phyloP scores from a whole-genome alignment of 208 protist species.

The Trypanosoma rangeli region DNA sequence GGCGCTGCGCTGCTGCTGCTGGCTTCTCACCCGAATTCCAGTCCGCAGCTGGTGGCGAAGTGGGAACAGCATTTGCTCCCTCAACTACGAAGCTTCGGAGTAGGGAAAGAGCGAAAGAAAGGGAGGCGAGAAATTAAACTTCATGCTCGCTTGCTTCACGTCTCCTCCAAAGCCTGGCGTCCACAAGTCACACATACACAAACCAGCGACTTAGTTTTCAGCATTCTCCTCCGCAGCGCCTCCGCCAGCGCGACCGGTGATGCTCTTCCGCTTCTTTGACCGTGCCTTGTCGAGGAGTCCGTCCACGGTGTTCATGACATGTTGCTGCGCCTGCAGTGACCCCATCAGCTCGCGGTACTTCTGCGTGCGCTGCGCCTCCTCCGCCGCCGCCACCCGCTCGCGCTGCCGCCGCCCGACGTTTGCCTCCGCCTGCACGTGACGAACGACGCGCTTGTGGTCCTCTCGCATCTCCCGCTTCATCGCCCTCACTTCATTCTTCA shows the following conservation, averaged over 20 bases:
- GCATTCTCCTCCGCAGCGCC: slow-evolving; percentile 13
- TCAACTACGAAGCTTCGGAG: too few species aligned
- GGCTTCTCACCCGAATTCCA: background rate
- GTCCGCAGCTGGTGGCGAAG: too few species aligned
- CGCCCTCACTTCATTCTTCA: slow-evolving; percentile 65
- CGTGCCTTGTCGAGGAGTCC: slow-evolving; percentile 64
- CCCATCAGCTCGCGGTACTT: slow-evolving; percentile 70
- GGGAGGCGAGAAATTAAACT: background rate
- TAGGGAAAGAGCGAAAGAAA: too few species aligned
- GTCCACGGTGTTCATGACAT: slow-evolving; percentile 88
- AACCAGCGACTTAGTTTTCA: background rate
- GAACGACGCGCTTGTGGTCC: slow-evolving; percentile 84
- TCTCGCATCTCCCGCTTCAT: slow-evolving; percentile 79
- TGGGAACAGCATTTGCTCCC: background rate
- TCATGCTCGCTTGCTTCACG: background rate
- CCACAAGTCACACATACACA: background rate
- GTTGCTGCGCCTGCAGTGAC: slow-evolving; percentile 84
- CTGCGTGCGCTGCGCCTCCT: slow-evolving; percentile 51
- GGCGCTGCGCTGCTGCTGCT: too few species aligned
- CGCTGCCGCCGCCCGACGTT: slow-evolving; percentile 69
- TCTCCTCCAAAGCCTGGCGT: background rate
- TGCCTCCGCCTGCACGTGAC: slow-evolving; percentile 77
- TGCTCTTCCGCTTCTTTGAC: slow-evolving; percentile 54
- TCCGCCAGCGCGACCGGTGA: slow-evolving; percentile 37
- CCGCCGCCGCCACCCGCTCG: slow-evolving; percentile 46